phyloP scores from a whole-genome alignment of 1,284 basidiomycete species.

The Ceratobasidium sp. region DNA sequence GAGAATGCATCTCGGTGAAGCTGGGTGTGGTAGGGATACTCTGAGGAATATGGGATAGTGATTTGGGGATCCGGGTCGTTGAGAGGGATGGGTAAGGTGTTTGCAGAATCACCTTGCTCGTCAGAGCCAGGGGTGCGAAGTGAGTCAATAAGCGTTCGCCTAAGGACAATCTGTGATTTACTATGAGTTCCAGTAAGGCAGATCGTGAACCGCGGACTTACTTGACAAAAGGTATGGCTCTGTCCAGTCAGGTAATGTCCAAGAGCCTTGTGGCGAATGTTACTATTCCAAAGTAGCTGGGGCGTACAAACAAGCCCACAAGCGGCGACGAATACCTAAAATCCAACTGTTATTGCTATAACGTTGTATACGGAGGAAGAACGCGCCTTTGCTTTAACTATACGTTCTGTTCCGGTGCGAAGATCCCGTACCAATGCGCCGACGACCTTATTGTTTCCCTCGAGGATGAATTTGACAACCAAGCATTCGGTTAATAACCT shows the following conservation, averaged over 20 bases:
- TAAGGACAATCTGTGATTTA: conserved; percentile 7
- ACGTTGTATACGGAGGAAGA: background rate
- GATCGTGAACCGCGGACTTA: background rate
- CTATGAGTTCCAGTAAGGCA: background rate
- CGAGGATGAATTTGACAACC: conserved; percentile 25
- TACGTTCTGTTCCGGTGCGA: background rate
- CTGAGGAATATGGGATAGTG: conserved; percentile 52
- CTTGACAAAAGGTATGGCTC: conserved; percentile 44
- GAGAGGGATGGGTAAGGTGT: conserved; percentile 51
- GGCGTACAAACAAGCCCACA: conserved; percentile 39
- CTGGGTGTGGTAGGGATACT: conserved; percentile 55
- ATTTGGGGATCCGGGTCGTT: conserved; percentile 59
- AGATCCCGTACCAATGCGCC: conserved; percentile 28
- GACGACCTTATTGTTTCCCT: background rate
- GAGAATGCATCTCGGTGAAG: conserved; percentile 59
- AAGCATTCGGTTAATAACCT: conserved; percentile 32
- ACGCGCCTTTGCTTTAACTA: conserved; percentile 40
- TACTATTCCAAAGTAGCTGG: conserved; percentile 47
- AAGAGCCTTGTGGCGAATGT: conserved; percentile 36
- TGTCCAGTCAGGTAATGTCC: conserved; percentile 30
- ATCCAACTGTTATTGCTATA: background rate
- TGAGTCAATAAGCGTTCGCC: conserved; percentile 10
- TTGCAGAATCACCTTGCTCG: background rate
- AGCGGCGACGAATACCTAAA: conserved; percentile 33
- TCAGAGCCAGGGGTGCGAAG: background rate